A percentile compares a stretch with the other conserved stretches of the same genome.
phyloP scores from a whole-genome alignment of 139 green algal species.

The Micromonas pusilla region DNA sequence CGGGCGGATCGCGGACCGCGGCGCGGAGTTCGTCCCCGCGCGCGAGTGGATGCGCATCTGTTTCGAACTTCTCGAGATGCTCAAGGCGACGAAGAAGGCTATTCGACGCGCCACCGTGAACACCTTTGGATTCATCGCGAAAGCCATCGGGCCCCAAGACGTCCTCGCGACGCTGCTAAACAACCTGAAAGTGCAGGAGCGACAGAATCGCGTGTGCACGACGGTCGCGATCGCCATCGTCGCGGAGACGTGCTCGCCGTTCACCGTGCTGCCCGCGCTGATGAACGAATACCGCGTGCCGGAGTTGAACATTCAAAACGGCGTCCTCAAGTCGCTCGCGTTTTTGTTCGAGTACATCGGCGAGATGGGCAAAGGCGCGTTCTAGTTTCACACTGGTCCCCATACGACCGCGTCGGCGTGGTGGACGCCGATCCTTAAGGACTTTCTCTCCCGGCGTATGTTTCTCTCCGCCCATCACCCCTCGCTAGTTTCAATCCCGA shows the following conservation, averaged over 20 bases:
- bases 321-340: conserved; percentile 92
- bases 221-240: conserved; percentile 99
- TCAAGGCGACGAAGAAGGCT: conserved; percentile 95
- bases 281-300: conserved; percentile 98
- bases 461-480: too few species aligned
- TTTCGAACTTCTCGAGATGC: conserved; percentile 99
- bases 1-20: conserved; percentile 91
- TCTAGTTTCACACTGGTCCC: too few species aligned
- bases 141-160: conserved; percentile 93
- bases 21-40: conserved; percentile 91
- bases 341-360: conserved; percentile 99
- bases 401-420: too few species aligned
- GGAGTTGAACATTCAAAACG: conserved; percentile 98
- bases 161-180: conserved; percentile 98
- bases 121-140: conserved; percentile 99
- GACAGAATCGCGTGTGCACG: conserved; percentile 97
- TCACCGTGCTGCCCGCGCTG: conserved; percentile 97
- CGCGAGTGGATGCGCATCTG: conserved; percentile 99
- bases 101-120: conserved; percentile 94
- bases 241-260: conserved; percentile 94
- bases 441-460: too few species aligned
- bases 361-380: conserved; percentile 92
- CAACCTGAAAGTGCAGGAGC: conserved; percentile 99
- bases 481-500: too few species aligned
- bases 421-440: too few species aligned